Evolutionary conservation across 2,329 filamentous ascomycete genomes (phyloP).

Genomic region (Penicillium corylophilum): DNA sequence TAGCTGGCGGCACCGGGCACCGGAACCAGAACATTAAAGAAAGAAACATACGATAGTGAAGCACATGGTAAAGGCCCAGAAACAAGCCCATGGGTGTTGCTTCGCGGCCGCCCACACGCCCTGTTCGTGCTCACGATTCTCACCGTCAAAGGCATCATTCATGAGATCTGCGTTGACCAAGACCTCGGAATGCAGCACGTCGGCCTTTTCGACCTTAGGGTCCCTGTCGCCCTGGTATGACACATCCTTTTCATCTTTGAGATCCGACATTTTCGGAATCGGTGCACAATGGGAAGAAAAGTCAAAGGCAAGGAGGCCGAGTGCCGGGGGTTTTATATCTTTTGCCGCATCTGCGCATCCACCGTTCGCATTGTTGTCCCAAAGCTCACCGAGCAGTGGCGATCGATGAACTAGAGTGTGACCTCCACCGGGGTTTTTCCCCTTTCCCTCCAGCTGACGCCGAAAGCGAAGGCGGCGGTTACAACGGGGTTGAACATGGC

Average conservation of each 20-base stretch:
- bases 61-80: constrained; percentile 53
- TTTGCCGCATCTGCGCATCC: not conserved
- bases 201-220: not conserved
- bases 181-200: not conserved
- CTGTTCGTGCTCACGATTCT: constrained; percentile 47
- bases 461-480: not conserved
- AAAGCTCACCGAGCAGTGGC: not conserved
- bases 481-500: not conserved
- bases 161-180: constrained; percentile 31
- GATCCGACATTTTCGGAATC: not conserved
- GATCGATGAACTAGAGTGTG: not conserved
- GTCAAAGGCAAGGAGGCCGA: not conserved
- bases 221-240: too few relatives aligned
- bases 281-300: not conserved
- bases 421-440: not conserved
- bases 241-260: not conserved
- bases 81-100: constrained; percentile 46
- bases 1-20: constrained; percentile 20
- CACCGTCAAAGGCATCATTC: constrained; percentile 44
- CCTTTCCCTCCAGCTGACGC: not conserved
- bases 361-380: not conserved
- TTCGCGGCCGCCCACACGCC: constrained; percentile 41
- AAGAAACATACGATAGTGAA: constrained; percentile 44
- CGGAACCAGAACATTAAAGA: too few relatives aligned
- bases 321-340: not conserved